Percentiles rank a stretch among this genome's conserved stretches.
Conservation (phyloP, 163 green algal species). For the Picocystis sp. region DNA sequence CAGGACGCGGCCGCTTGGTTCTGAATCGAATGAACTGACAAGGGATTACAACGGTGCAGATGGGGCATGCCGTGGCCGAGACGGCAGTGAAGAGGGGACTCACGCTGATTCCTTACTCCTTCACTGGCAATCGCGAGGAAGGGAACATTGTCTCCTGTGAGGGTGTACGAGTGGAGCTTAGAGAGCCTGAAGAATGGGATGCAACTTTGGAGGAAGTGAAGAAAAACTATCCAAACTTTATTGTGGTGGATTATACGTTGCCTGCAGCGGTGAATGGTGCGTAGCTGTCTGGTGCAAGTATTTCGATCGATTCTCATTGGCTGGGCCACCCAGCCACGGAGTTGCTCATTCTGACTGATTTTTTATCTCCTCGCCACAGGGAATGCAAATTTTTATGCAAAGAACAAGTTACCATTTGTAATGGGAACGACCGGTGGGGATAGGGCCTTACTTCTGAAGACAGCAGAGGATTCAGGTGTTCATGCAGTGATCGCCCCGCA, state of each 20-base stretch:
- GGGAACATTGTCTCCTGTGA: slow-evolving; percentile 33
- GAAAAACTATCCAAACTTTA: slow-evolving; percentile 43
- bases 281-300: neutral
- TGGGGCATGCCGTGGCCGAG: slow-evolving; percentile 73
- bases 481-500: slow-evolving; percentile 94
- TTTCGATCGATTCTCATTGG: neutral
- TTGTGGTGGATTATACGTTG: slow-evolving; percentile 88
- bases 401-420: slow-evolving; percentile 57
- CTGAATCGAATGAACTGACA: too few relatives aligned
- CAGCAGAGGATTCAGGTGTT: slow-evolving; percentile 32
- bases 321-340: too few relatives aligned
- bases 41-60: slow-evolving; percentile 29
- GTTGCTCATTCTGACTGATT: neutral
- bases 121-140: slow-evolving; percentile 40
- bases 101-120: slow-evolving; percentile 58
- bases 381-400: slow-evolving; percentile 45
- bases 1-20: too few relatives aligned
- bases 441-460: slow-evolving; percentile 43
- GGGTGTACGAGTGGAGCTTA: slow-evolving; percentile 55
- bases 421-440: slow-evolving; percentile 97
- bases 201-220: slow-evolving; percentile 33
- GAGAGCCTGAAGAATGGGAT: slow-evolving; percentile 40
- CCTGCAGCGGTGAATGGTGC: slow-evolving; percentile 66
- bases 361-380: slow-evolving; percentile 23
- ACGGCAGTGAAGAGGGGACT: slow-evolving; percentile 54